A percentile compares a stretch with the other conserved stretches of the same genome.
These are phyloP conservation scores for Rubus idaeus DNA, from an alignment of 306 rosid species.

Conservation along the genomic window DNA sequence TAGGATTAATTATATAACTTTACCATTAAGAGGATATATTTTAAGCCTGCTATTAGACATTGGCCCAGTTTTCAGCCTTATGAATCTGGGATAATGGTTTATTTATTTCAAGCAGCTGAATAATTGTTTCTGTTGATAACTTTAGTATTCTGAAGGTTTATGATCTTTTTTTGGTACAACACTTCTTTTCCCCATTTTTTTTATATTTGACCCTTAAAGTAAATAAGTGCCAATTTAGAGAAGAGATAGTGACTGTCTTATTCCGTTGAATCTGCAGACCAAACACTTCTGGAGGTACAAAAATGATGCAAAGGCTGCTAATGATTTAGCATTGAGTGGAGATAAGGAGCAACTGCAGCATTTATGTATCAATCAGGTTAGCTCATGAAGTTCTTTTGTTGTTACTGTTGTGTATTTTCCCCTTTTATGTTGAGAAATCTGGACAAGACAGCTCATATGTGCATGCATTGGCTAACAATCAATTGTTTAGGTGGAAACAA, in stretches of 20 bases:
- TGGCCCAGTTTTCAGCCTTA: background rate
- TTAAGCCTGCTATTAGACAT: background rate
- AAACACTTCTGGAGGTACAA: slow-evolving; percentile 63
- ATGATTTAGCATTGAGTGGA: slow-evolving; percentile 47
- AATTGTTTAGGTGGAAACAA: slow-evolving; percentile 55
- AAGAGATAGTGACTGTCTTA: slow-evolving; percentile 23
- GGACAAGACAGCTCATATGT: background rate
- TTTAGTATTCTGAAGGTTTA: background rate
- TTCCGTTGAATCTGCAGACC: slow-evolving; percentile 48
- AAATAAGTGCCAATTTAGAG: background rate
- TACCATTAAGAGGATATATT: background rate
- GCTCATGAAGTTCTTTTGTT: slow-evolving; percentile 6
- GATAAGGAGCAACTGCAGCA: slow-evolving; percentile 57
- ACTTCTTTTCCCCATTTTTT: background rate
- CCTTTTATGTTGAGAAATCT: background rate
- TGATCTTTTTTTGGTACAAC: background rate
- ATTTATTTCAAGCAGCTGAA: background rate
- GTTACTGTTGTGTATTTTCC: background rate
- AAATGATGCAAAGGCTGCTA: slow-evolving; percentile 43
- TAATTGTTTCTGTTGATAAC: background rate
- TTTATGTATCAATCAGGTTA: slow-evolving; percentile 68
- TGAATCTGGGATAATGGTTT: background rate
- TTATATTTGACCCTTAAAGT: background rate
- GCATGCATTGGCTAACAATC: slow-evolving; percentile 25
- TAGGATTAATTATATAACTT: background rate